These are phyloP conservation scores for Globisporangium yorkense DNA, from an alignment of 352 stramenopile species.

Conservation along the genomic window DNA sequence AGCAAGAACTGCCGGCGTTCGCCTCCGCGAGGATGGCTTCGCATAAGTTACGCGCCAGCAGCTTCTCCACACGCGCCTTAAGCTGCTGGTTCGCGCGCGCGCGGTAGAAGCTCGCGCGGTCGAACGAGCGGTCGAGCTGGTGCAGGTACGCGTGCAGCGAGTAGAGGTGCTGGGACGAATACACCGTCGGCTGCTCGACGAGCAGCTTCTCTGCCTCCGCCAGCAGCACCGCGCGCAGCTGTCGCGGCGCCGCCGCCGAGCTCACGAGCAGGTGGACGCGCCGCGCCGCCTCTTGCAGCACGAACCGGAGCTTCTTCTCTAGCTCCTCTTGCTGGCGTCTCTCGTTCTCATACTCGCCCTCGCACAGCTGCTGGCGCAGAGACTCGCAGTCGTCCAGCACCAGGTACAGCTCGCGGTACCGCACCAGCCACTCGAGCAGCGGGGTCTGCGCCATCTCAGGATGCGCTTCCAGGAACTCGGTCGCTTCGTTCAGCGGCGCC, in stretches of 20 bases:
- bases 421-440: constrained; percentile 52
- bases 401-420: constrained; percentile 63
- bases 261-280: constrained; percentile 47
- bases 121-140: constrained; percentile 62
- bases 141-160: constrained; percentile 57
- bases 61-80: constrained; percentile 40
- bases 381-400: constrained; percentile 60
- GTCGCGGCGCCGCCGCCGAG: constrained; percentile 32
- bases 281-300: constrained; percentile 58
- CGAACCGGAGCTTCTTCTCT: constrained; percentile 41
- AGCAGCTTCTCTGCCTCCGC: constrained; percentile 47
- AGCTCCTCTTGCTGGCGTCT: constrained; percentile 7
- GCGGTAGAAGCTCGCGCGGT: constrained; percentile 38
- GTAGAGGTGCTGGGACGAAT: constrained; percentile 49
- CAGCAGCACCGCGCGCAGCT: constrained; percentile 37
- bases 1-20: neutral
- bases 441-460: constrained; percentile 37
- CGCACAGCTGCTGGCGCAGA: constrained; percentile 23
- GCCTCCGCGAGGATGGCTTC: constrained; percentile 49
- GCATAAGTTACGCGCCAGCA: constrained; percentile 51
- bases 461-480: constrained; percentile 60
- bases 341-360: constrained; percentile 15
- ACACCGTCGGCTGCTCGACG: constrained; percentile 37
- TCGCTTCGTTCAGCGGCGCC: constrained; percentile 47
- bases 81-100: constrained; percentile 37